phyloP scores from a whole-genome alignment of 768 basidiomycete species.

The Boletus vermiculosoides region DNA sequence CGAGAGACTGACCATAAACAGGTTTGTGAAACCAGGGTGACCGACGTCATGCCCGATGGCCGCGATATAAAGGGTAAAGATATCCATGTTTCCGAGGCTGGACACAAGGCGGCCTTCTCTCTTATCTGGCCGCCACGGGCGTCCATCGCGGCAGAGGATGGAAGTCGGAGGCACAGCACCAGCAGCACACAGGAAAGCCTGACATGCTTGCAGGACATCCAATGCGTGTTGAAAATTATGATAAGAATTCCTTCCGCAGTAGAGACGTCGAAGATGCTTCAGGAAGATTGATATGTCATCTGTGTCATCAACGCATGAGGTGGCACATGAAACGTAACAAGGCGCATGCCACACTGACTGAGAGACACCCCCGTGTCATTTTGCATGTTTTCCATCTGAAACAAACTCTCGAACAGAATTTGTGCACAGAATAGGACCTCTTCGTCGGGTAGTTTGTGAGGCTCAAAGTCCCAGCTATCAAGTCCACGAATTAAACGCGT shows the following conservation, averaged over 20 bases:
- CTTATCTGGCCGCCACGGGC: conserved; percentile 40
- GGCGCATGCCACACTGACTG: conserved; percentile 42
- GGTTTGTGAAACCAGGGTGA: conserved; percentile 92
- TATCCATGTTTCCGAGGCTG: conserved; percentile 59
- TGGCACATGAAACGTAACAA: conserved; percentile 21
- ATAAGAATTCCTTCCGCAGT: conserved; percentile 89
- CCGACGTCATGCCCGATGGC: conserved; percentile 98
- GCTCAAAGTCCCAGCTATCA: conserved; percentile 88
- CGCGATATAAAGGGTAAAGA: conserved; percentile 83
- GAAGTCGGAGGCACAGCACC: conserved; percentile 79
- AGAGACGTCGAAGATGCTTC: conserved; percentile 85
- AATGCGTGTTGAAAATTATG: conserved; percentile 98
- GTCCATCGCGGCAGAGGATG: conserved; percentile 45
- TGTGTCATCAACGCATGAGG: conserved; percentile 33
- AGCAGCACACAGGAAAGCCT: conserved; percentile 77
- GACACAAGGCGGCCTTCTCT: conserved; percentile 37
- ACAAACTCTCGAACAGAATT: conserved; percentile 83
- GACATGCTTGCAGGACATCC: conserved; percentile 92
- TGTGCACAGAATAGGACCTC: conserved; percentile 80
- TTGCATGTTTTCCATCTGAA: conserved; percentile 74
- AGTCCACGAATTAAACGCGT: conserved; percentile 63
- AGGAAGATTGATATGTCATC: conserved; percentile 78
- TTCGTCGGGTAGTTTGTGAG: conserved; percentile 76
- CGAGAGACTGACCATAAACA: conserved; percentile 75
- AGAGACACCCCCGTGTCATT: conserved; percentile 56